These are phyloP conservation scores for Panus rudis DNA, from an alignment of 768 basidiomycete genomes.

Conservation along the genomic window DNA sequence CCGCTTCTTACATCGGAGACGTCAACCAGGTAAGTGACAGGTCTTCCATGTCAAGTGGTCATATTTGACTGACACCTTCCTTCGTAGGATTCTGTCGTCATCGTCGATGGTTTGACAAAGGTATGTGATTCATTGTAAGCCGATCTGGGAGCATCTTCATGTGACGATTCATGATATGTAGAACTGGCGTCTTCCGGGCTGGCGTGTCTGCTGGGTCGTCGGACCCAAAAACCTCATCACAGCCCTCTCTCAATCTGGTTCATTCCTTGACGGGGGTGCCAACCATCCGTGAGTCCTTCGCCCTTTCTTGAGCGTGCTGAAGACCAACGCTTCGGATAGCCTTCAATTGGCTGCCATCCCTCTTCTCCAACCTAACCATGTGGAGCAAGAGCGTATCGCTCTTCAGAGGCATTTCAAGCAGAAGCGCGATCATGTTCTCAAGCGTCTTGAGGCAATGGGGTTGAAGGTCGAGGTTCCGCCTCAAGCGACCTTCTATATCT, in stretches of 20 bases:
- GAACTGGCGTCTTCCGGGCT: slow-evolving; percentile 95
- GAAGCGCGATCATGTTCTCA: slow-evolving; percentile 87
- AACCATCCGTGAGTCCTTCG: slow-evolving; percentile 70
- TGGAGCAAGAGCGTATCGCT: slow-evolving; percentile 70
- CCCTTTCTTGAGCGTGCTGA: neutral
- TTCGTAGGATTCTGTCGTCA: slow-evolving; percentile 63
- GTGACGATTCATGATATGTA: slow-evolving; percentile 23
- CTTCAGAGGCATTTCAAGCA: slow-evolving; percentile 86
- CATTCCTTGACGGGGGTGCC: slow-evolving; percentile 92
- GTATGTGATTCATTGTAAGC: slow-evolving; percentile 27
- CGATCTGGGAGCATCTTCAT: neutral
- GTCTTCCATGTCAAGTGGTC: slow-evolving; percentile 1
- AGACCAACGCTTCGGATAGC: slow-evolving; percentile 26
- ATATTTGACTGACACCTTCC: neutral
- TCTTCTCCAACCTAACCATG: slow-evolving; percentile 66
- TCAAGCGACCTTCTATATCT: slow-evolving; percentile 86
- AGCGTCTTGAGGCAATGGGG: slow-evolving; percentile 70
- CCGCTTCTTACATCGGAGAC: slow-evolving; percentile 78
- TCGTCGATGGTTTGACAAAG: slow-evolving; percentile 93
- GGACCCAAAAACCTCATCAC: slow-evolving; percentile 85
- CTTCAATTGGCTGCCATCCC: slow-evolving; percentile 86
- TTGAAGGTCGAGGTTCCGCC: slow-evolving; percentile 75
- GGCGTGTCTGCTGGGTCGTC: slow-evolving; percentile 91
- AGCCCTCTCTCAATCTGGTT: slow-evolving; percentile 88
- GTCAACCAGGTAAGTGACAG: slow-evolving; percentile 55